Evolutionary conservation across 2,329 filamentous ascomycete species (phyloP).

Genomic region (Chlorencoelia australis): DNA sequence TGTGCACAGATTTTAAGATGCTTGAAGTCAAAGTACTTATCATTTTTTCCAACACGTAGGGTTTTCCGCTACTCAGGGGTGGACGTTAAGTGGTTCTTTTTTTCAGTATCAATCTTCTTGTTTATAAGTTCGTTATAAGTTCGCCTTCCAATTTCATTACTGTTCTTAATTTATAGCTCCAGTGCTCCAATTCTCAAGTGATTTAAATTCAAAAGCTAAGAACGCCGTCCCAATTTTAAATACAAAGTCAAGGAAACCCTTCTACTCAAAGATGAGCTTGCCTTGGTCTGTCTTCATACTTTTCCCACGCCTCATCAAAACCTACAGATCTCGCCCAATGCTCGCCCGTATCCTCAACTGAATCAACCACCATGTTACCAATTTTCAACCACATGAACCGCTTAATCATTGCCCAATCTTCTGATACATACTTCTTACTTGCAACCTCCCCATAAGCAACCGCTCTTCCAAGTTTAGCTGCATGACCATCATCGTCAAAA

Average conservation of each 20-base stretch:
- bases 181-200: no score
- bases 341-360: slow-evolving; percentile 40
- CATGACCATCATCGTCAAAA: slow-evolving; percentile 69
- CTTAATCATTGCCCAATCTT: slow-evolving; percentile 42
- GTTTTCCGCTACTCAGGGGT: no score
- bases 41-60: slow-evolving; percentile 1
- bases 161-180: no score
- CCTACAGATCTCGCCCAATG: slow-evolving; percentile 54
- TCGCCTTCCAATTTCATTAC: no score
- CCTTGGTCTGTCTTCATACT: slow-evolving; percentile 17
- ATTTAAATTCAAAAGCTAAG: no score
- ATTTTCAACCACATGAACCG: slow-evolving; percentile 50
- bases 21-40: neutral
- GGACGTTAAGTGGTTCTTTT: no score
- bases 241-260: no score
- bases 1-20: neutral
- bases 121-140: no score
- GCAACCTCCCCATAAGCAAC: slow-evolving; percentile 52
- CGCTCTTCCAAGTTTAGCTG: slow-evolving; percentile 64
- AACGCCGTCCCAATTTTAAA: neutral
- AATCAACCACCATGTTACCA: slow-evolving; percentile 52
- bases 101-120: no score
- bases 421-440: slow-evolving; percentile 36
- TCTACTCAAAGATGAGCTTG: slow-evolving; percentile 11
- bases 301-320: slow-evolving; percentile 56